These are phyloP conservation scores for Trichoderma brevicompactum DNA, from an alignment of 2,329 filamentous ascomycete species.

Conservation along the genomic window DNA sequence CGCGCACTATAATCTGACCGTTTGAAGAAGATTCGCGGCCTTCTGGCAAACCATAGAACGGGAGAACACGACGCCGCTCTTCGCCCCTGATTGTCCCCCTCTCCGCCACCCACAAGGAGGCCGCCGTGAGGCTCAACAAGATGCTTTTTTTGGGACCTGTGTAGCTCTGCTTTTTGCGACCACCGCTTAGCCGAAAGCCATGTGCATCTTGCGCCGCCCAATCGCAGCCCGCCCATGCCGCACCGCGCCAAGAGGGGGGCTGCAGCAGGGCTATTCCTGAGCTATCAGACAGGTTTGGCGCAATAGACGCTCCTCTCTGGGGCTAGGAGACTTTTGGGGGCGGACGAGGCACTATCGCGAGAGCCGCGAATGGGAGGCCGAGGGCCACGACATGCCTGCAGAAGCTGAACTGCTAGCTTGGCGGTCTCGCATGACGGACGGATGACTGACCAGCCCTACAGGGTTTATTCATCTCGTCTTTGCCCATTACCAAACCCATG, in stretches of 20 bases:
- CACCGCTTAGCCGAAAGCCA: background rate
- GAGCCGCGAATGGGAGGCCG: background rate
- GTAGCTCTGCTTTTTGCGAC: background rate
- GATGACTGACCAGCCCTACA: constrained; percentile 8
- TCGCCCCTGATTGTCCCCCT: background rate
- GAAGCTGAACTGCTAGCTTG: constrained; percentile 9
- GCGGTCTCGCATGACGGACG: background rate
- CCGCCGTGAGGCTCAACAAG: constrained; percentile 20
- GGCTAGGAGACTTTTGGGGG: background rate
- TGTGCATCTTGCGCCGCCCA: background rate
- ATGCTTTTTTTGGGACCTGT: background rate
- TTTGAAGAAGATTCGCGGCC: background rate
- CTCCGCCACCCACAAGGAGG: constrained; percentile 1
- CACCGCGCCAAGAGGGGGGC: constrained; percentile 7
- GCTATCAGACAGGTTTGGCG: constrained; percentile 9
- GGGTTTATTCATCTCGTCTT: background rate
- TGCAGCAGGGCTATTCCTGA: background rate
- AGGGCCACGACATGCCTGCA: background rate
- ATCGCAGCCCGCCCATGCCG: background rate
- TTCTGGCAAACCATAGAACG: too few species aligned
- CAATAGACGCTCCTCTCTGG: background rate
- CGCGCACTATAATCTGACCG: constrained; percentile 22
- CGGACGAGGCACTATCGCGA: background rate
- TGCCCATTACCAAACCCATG: background rate
- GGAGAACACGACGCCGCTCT: background rate